These are phyloP conservation scores for Globisporangium mamillatum DNA, from an alignment of 352 stramenopile species.

Conservation along the genomic window DNA sequence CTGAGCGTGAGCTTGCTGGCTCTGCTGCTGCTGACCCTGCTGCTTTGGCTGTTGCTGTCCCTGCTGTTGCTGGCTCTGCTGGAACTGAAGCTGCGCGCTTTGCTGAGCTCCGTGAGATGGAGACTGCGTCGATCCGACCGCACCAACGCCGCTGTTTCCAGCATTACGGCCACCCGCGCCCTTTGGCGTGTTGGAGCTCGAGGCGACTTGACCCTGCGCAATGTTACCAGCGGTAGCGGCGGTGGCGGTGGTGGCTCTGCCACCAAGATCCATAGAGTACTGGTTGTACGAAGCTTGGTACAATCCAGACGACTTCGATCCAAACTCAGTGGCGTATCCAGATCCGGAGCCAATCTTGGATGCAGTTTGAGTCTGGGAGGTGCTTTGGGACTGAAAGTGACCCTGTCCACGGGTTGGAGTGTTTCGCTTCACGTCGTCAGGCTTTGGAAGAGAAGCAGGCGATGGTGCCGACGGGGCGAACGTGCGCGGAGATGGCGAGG, in stretches of 20 bases:
- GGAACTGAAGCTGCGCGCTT: constrained; percentile 27
- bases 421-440: constrained; percentile 78
- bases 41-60: constrained; percentile 26
- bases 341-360: constrained; percentile 57
- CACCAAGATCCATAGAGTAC: constrained; percentile 79
- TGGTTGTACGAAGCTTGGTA: constrained; percentile 81
- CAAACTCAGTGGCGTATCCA: constrained; percentile 54
- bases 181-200: constrained; percentile 63
- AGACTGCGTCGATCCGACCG: constrained; percentile 43
- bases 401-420: constrained; percentile 58
- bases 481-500: constrained; percentile 52
- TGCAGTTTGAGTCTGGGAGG: constrained; percentile 29
- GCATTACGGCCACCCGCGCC: constrained; percentile 24
- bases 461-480: constrained; percentile 76
- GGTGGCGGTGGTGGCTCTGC: constrained; percentile 21
- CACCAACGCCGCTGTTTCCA: constrained; percentile 14
- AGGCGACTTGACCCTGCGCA: constrained; percentile 28
- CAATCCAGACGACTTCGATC: constrained; percentile 46
- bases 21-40: constrained; percentile 20
- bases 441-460: constrained; percentile 82
- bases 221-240: constrained; percentile 25
- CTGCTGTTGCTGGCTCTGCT: constrained; percentile 37
- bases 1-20: constrained; percentile 18
- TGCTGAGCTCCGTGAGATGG: constrained; percentile 54
- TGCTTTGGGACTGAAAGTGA: constrained; percentile 45